Base-by-base conservation (phyloP, 352 stramenopile genomes). In the Globisporangium viniferum region DNA sequence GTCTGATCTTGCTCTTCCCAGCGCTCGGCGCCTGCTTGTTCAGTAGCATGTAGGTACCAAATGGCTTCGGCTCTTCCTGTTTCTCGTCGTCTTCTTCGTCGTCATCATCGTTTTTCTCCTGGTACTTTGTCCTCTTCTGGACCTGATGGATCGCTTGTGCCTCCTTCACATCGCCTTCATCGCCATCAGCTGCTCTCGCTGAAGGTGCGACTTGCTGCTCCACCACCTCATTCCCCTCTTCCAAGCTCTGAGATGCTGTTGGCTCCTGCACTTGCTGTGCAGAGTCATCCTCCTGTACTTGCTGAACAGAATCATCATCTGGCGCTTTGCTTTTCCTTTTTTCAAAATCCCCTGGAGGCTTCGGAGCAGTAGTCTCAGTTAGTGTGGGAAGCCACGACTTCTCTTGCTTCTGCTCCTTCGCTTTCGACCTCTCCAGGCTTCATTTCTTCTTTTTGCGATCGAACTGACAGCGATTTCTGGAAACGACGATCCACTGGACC, bases 1-100 rank as follows among this genome's bases (percentile, higher is more conserved):
- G n/a, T n/a, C n/a, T 69, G 41, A 82, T 67, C 10, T 75, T 75
- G 61, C 61, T 70, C 67, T 86, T 85, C 4, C 76, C 77, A 5
- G 67, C 66, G 3, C 46, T 70, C 31, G 68, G 39, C 14, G 66
- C 63, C 48, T 84, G 72, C 41, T 81, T 81, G 49, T 60, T 73
- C 62, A 84, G 70, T 35, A 86, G 70, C 68, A 82, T 83, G 64
- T 76, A 83, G 22, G 78, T 81, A 0, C 80, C 78, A 5, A 71
- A 70, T 3, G 71, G 68, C 33, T 79, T 75, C 0, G 69, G 46
- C 9, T 73, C 62, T 22, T 73, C 61, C 20, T 59, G 44, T 27
- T 66, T 54, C 5, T 49, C 48, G 31, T 62, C 65, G 12, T 48
- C 62, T 10, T 68, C 54, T 44, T 63, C 54, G 59, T 66, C 29